Evolutionary conservation across 805 yeast species (phyloP).

Genomic region (Ogataea pignaliae): DNA sequence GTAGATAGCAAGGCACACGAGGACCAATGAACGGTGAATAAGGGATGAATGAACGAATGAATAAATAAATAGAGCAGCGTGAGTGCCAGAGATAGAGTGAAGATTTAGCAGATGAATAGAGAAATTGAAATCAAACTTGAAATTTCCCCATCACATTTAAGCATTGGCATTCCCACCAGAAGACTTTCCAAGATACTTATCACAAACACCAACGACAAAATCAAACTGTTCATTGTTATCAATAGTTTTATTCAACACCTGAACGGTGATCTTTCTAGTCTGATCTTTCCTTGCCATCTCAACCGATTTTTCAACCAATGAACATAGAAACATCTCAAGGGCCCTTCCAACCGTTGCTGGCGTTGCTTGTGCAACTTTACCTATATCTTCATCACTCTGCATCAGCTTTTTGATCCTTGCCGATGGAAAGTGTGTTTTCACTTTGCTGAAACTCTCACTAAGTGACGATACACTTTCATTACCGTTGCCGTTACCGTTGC

Average conservation of each 20-base stretch:
- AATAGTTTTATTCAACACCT: slow-evolving; percentile 80
- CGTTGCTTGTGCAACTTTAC: slow-evolving; percentile 97
- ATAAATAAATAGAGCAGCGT: too few relatives aligned
- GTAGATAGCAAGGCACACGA: too few relatives aligned
- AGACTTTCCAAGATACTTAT: slow-evolving; percentile 19
- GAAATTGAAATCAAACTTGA: too few relatives aligned
- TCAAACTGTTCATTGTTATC: slow-evolving; percentile 87
- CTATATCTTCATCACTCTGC: slow-evolving; percentile 98
- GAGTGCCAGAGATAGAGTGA: too few relatives aligned
- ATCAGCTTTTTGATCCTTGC: slow-evolving; percentile 94
- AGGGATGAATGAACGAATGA: too few relatives aligned
- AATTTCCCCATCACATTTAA: not conserved
- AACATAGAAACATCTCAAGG: slow-evolving; percentile 83
- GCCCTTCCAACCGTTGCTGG: slow-evolving; percentile 98
- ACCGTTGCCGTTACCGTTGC: too few relatives aligned
- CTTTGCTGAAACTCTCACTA: slow-evolving; percentile 35
- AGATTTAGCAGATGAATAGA: too few relatives aligned
- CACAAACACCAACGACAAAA: slow-evolving; percentile 69
- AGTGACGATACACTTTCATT: too few relatives aligned
- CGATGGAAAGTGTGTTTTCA: slow-evolving; percentile 82
- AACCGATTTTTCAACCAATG: slow-evolving; percentile 80
- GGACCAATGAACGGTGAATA: too few relatives aligned
- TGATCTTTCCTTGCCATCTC: slow-evolving; percentile 72
- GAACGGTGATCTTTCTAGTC: slow-evolving; percentile 75
- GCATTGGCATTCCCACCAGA: slow-evolving; percentile 2